Conservation (phyloP, 176 grass and related monocot genomes). For the Oropetium thomaeum region DNA sequence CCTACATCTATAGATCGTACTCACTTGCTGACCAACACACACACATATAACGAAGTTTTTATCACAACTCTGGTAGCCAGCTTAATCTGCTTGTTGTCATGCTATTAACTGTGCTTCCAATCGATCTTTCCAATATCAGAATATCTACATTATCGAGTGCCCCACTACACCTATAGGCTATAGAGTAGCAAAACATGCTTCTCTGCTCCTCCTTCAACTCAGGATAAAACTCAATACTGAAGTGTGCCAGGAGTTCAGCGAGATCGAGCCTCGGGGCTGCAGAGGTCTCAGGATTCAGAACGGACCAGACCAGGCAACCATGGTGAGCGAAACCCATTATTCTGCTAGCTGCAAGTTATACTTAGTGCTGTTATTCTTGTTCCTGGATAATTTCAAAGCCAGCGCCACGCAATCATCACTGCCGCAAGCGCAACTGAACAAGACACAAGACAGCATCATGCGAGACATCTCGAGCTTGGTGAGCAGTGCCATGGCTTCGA, state of each 20-base stretch:
- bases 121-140: no score
- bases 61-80: no score
- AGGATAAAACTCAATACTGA: neutral
- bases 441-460: conserved; percentile 38
- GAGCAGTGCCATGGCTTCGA: neutral
- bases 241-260: neutral
- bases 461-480: conserved; percentile 7
- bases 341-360: neutral
- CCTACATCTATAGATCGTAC: no score
- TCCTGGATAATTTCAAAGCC: neutral
- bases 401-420: neutral
- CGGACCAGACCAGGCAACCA: neutral
- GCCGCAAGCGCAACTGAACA: neutral
- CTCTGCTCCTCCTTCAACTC: neutral
- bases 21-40: no score
- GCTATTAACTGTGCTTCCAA: no score
- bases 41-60: no score
- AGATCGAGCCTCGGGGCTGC: neutral
- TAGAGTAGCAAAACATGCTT: no score
- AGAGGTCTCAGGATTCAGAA: neutral
- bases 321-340: conserved; percentile 10
- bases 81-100: no score
- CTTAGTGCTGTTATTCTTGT: conserved; percentile 22
- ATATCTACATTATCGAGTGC: no score
- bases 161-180: no score